These are phyloP conservation scores for Tetrahymena borealis DNA, from an alignment of 73 alveolate genomes.

Conservation along the genomic window DNA sequence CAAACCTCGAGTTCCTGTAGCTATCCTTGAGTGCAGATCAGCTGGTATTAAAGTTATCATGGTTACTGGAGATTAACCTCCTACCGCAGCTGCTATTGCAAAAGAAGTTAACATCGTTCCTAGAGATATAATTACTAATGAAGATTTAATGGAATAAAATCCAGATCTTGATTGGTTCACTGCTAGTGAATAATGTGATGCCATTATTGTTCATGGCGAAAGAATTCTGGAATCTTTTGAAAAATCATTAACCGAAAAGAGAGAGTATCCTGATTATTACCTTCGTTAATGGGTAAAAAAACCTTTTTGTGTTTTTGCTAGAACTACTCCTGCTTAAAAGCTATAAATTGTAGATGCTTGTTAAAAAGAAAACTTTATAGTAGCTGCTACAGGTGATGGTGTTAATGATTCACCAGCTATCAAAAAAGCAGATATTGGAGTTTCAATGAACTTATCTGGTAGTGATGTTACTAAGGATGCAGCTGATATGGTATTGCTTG, in stretches of 20 bases:
- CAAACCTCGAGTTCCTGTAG: slow-evolving; percentile 61
- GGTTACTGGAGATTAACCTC: slow-evolving; percentile 96
- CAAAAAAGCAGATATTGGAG: slow-evolving; percentile 87
- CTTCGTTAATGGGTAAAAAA: slow-evolving; percentile 74
- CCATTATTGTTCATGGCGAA: slow-evolving; percentile 79
- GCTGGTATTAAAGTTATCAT: slow-evolving; percentile 95
- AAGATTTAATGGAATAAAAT: slow-evolving; percentile 40
- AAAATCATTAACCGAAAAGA: slow-evolving; percentile 32
- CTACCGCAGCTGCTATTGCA: slow-evolving; percentile 91
- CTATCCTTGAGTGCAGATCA: slow-evolving; percentile 68
- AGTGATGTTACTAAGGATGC: slow-evolving; percentile 99
- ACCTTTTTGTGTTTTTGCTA: slow-evolving; percentile 82
- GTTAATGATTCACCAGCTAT: slow-evolving; percentile 94
- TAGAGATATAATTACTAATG: slow-evolving; percentile 20
- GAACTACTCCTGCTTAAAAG: slow-evolving; percentile 89
- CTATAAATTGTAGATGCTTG: slow-evolving; percentile 88
- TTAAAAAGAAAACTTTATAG: slow-evolving; percentile 75
- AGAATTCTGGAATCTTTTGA: slow-evolving; percentile 45
- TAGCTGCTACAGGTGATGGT: slow-evolving; percentile 93
- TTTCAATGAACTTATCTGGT: slow-evolving; percentile 91
- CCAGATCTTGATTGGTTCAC: slow-evolving; percentile 50
- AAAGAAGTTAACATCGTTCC: slow-evolving; percentile 62
- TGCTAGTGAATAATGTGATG: slow-evolving; percentile 54
- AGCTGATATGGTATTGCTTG: slow-evolving; percentile 95
- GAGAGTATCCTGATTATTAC: slow-evolving; percentile 48